Evolutionary conservation across 495 filamentous ascomycete genomes (phyloP).

Genomic region (Neurospora sp.): DNA sequence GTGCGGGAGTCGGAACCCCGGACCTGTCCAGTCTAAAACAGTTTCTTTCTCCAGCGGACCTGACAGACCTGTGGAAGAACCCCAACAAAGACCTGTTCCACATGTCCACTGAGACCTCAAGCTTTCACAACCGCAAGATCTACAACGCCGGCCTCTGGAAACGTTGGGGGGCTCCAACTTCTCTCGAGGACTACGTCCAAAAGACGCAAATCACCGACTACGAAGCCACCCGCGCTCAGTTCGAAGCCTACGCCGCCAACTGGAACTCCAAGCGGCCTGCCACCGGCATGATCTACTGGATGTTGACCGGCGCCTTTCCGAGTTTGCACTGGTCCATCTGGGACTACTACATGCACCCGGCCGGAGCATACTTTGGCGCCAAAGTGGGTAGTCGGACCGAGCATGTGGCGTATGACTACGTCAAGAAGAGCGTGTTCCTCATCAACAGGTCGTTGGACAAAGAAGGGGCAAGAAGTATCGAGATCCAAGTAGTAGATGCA

Average conservation of each 20-base stretch:
- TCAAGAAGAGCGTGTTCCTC: slow-evolving; percentile 34
- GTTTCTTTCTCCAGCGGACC: slow-evolving; percentile 43
- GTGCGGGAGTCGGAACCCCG: slow-evolving; percentile 53
- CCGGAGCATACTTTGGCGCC: slow-evolving; percentile 50
- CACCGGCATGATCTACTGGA: slow-evolving; percentile 59
- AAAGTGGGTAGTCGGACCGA: slow-evolving; percentile 44
- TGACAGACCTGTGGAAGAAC: slow-evolving; percentile 45
- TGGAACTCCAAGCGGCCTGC: slow-evolving; percentile 45
- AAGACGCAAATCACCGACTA: slow-evolving; percentile 50
- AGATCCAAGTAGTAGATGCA: slow-evolving; percentile 38
- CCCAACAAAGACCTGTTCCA: slow-evolving; percentile 48
- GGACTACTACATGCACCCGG: slow-evolving; percentile 52
- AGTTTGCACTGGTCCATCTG: slow-evolving; percentile 58
- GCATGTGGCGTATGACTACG: slow-evolving; percentile 48
- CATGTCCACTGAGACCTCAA: slow-evolving; percentile 44
- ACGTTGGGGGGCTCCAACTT: slow-evolving; percentile 43
- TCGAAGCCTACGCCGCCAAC: slow-evolving; percentile 44
- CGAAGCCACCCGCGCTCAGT: slow-evolving; percentile 51
- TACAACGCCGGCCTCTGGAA: slow-evolving; percentile 45
- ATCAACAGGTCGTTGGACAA: slow-evolving; percentile 45
- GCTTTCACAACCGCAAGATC: slow-evolving; percentile 45
- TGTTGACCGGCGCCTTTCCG: slow-evolving; percentile 58
- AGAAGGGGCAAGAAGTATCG: slow-evolving; percentile 32
- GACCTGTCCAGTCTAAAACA: slow-evolving; percentile 42
- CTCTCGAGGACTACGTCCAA: slow-evolving; percentile 41